Evolutionary conservation across 139 green algal species (phyloP).

Genomic region (Ettlia oleoabundans): DNA sequence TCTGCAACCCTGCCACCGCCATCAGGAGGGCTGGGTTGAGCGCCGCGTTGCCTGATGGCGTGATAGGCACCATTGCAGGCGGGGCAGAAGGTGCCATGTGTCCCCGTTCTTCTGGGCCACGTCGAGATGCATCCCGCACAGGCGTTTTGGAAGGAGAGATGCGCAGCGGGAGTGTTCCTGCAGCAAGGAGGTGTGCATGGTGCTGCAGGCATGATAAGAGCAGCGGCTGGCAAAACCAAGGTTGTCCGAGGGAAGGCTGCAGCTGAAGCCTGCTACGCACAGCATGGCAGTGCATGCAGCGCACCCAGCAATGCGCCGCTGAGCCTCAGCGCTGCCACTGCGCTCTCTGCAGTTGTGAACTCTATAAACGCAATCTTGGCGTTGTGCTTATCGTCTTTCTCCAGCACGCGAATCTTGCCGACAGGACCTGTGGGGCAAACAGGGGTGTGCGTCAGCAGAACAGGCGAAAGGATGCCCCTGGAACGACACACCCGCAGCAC

Average conservation of each 20-base stretch:
- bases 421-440: constrained; percentile 67
- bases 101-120: too few relatives aligned
- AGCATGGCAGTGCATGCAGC: too few relatives aligned
- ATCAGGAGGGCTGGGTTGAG: constrained; percentile 24
- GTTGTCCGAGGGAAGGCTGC: not conserved
- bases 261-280: not conserved
- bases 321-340: constrained; percentile 89
- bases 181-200: not conserved
- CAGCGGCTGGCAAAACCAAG: not conserved
- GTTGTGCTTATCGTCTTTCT: constrained; percentile 86
- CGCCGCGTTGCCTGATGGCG: not conserved
- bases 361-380: constrained; percentile 98
- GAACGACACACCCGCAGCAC: too few relatives aligned
- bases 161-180: constrained; percentile 78
- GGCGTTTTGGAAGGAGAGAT: constrained; percentile 91
- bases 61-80: not conserved
- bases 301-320: constrained; percentile 87
- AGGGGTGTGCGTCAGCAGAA: too few relatives aligned
- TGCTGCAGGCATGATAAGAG: not conserved
- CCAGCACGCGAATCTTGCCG: constrained; percentile 83
- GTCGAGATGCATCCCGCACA: too few relatives aligned
- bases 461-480: too few relatives aligned
- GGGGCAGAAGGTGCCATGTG: not conserved
- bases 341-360: constrained; percentile 83
- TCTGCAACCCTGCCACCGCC: constrained; percentile 16